Evolutionary conservation across 768 basidiomycete genomes (phyloP).

Genomic region (Megacollybia marginata): DNA sequence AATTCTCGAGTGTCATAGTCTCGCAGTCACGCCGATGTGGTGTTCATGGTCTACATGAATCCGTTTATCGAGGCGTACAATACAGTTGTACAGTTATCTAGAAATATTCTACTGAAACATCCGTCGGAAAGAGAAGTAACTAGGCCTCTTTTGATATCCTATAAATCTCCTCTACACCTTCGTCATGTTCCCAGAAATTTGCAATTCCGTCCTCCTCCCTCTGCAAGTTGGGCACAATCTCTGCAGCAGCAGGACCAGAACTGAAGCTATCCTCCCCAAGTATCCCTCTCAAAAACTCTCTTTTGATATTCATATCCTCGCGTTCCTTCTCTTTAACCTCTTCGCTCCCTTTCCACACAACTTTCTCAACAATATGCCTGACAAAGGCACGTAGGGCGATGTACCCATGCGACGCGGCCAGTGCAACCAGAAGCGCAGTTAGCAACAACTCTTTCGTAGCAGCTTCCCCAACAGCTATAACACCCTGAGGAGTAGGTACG

Average conservation of each 20-base stretch:
- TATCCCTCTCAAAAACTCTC: slow-evolving; percentile 27
- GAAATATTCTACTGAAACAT: no score
- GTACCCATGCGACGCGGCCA: slow-evolving; percentile 85
- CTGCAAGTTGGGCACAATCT: slow-evolving; percentile 7
- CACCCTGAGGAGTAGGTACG: neutral
- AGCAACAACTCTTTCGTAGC: slow-evolving; percentile 47
- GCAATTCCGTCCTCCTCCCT: slow-evolving; percentile 15
- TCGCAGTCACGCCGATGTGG: no score
- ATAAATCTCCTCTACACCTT: slow-evolving; percentile 66
- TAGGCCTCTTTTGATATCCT: slow-evolving; percentile 53
- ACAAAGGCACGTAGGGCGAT: slow-evolving; percentile 56
- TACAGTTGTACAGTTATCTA: no score
- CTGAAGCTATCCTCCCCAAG: slow-evolving; percentile 11
- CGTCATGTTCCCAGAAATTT: slow-evolving; percentile 65
- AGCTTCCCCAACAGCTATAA: slow-evolving; percentile 9
- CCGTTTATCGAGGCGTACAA: no score
- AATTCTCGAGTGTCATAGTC: no score
- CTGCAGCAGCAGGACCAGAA: slow-evolving; percentile 5
- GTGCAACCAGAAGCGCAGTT: slow-evolving; percentile 64
- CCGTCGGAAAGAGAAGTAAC: no score
- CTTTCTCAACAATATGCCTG: slow-evolving; percentile 61
- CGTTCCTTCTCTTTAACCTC: slow-evolving; percentile 55
- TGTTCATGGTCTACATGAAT: no score
- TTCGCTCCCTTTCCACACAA: slow-evolving; percentile 69
- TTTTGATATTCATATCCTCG: slow-evolving; percentile 43